A percentile compares a stretch with the other conserved stretches of the same genome.
phyloP scores from a whole-genome alignment of 495 filamentous ascomycete genomes.

The Neurospora discreta region DNA sequence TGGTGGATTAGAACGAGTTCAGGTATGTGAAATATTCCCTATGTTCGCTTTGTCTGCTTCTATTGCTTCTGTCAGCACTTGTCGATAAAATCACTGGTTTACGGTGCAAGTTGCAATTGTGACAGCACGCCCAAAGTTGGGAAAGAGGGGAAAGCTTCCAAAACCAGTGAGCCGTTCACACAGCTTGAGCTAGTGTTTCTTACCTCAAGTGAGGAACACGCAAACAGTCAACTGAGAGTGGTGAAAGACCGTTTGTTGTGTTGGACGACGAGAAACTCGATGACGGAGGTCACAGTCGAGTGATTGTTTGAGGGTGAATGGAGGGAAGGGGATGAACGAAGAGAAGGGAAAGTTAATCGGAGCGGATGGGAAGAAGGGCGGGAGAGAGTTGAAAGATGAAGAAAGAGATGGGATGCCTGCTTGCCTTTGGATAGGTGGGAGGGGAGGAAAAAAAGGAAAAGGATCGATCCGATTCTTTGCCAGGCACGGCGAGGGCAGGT shows the following conservation, averaged over 20 bases:
- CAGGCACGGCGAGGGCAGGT: background rate
- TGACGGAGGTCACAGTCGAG: background rate
- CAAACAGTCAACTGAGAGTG: constrained; percentile 3
- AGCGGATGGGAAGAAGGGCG: constrained; percentile 1
- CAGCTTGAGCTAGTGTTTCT: background rate
- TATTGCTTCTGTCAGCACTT: constrained; percentile 1
- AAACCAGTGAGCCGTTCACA: background rate
- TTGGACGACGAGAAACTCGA: background rate
- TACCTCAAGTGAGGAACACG: constrained; percentile 14
- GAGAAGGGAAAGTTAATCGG: background rate
- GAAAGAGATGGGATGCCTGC: constrained; percentile 4
- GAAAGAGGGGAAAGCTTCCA: background rate
- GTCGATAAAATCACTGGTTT: background rate
- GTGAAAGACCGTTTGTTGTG: background rate
- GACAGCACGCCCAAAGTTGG: background rate
- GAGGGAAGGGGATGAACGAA: background rate
- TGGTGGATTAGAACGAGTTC: constrained; percentile 15
- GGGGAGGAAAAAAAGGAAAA: constrained; percentile 3
- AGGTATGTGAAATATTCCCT: constrained; percentile 7
- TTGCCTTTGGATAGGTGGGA: constrained; percentile 7
- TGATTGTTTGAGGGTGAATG: background rate
- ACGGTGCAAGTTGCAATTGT: background rate
- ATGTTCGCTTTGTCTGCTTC: constrained; percentile 6
- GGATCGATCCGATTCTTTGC: background rate
- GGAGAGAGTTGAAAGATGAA: background rate